phyloP scores from a whole-genome alignment of 2,329 filamentous ascomycete genomes.

The Trichoderma afroharzianum region DNA sequence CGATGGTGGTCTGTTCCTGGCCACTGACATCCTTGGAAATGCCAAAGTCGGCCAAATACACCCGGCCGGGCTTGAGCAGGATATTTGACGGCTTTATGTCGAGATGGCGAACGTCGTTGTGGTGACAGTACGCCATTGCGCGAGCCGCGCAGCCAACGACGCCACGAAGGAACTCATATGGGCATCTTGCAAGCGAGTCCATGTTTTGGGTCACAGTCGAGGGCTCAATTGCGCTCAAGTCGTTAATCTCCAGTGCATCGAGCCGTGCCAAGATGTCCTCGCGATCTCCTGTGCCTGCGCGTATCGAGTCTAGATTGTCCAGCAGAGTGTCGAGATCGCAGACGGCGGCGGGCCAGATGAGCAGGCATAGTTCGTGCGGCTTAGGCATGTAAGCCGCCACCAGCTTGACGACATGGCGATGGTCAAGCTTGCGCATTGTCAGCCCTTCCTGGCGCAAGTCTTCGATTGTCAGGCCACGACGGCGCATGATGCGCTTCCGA shows the following conservation, averaged over 20 bases:
- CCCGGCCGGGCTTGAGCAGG: slow-evolving; percentile 41
- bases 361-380: slow-evolving; percentile 40
- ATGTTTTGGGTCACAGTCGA: slow-evolving; percentile 22
- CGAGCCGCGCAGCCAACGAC: slow-evolving; percentile 44
- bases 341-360: slow-evolving; percentile 46
- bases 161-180: slow-evolving; percentile 40
- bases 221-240: slow-evolving; percentile 36
- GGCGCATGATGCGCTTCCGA: slow-evolving; percentile 40
- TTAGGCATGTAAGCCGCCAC: slow-evolving; percentile 45
- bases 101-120: slow-evolving; percentile 42
- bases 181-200: slow-evolving; percentile 29
- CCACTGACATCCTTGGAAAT: slow-evolving; percentile 46
- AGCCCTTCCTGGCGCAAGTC: slow-evolving; percentile 43
- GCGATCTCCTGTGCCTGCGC: slow-evolving; percentile 36
- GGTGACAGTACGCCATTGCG: slow-evolving; percentile 41
- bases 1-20: slow-evolving; percentile 43
- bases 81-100: slow-evolving; percentile 49
- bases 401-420: slow-evolving; percentile 46
- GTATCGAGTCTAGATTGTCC: slow-evolving; percentile 41
- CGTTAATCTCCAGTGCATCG: slow-evolving; percentile 35
- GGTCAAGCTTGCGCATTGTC: slow-evolving; percentile 45
- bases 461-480: slow-evolving; percentile 38
- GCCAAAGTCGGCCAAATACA: slow-evolving; percentile 49
- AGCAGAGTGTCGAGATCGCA: slow-evolving; percentile 43
- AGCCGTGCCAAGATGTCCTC: slow-evolving; percentile 40